phyloP scores from a whole-genome alignment of 225 moss, liverwort and hornwort genomes.

The Physcomitrellopsis africana region DNA sequence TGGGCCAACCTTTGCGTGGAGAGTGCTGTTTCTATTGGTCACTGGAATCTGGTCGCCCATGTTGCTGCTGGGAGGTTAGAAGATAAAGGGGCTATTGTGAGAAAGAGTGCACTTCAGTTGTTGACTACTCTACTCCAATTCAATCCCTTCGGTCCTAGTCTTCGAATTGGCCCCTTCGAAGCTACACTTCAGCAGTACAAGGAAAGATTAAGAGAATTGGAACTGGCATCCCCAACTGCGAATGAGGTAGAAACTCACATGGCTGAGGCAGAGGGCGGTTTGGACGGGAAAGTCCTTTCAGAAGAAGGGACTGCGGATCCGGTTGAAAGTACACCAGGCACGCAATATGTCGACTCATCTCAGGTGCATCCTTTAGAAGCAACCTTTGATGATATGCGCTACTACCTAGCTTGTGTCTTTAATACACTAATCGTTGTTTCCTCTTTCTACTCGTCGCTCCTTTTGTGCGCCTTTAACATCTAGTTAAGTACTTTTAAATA shows the following conservation, averaged over 20 bases:
- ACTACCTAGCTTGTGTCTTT: constrained; percentile 21
- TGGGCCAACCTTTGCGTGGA: constrained; percentile 91
- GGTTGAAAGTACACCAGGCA: constrained; percentile 26
- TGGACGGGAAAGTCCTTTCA: constrained; percentile 24
- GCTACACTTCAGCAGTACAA: constrained; percentile 90
- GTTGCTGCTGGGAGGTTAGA: constrained; percentile 94
- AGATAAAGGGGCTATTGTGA: constrained; percentile 79
- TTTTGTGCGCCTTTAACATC: background rate
- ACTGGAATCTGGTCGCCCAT: constrained; percentile 90
- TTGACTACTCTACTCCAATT: constrained; percentile 84
- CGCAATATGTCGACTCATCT: constrained; percentile 41
- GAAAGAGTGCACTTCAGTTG: constrained; percentile 87
- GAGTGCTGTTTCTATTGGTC: constrained; percentile 94
- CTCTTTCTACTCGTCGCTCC: background rate
- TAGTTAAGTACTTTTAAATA: background rate
- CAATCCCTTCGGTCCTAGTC: constrained; percentile 91
- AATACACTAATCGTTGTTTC: constrained; percentile 1
- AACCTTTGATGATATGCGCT: background rate
- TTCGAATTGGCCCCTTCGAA: constrained; percentile 81
- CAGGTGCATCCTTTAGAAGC: constrained; percentile 37
- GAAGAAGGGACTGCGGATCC: constrained; percentile 26
- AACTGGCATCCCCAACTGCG: constrained; percentile 27
- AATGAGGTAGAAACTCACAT: constrained; percentile 28
- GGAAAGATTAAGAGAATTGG: constrained; percentile 70
- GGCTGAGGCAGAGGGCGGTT: constrained; percentile 38